Evolutionary conservation across 116 monocot species (phyloP).

Genomic region (Phalaenopsis hybrid): DNA sequence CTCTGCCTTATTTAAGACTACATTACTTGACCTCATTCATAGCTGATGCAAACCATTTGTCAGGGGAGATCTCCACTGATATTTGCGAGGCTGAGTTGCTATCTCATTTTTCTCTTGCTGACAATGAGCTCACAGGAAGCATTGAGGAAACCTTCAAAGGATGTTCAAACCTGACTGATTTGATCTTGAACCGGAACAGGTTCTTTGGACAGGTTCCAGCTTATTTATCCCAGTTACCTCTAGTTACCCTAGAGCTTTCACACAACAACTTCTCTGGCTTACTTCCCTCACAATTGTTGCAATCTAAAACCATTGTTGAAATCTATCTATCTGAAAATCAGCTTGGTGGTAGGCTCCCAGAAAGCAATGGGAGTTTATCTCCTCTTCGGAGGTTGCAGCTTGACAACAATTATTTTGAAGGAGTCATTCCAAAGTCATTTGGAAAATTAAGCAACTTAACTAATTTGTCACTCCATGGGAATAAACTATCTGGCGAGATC

Average conservation of each 20-base stretch:
- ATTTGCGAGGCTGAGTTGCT: slow-evolving; percentile 35
- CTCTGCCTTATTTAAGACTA: slow-evolving; percentile 27
- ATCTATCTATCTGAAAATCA: slow-evolving; percentile 34
- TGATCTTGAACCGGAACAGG: slow-evolving; percentile 34
- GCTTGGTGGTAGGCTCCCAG: slow-evolving; percentile 34
- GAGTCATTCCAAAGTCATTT: slow-evolving; percentile 37
- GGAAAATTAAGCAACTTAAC: slow-evolving; percentile 46
- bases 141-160: slow-evolving; percentile 32
- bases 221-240: slow-evolving; percentile 41
- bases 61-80: slow-evolving; percentile 36
- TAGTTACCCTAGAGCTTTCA: slow-evolving; percentile 45
- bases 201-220: slow-evolving; percentile 39
- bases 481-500: slow-evolving; percentile 40
- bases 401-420: slow-evolving; percentile 47
- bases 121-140: slow-evolving; percentile 35
- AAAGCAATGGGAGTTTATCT: slow-evolving; percentile 18
- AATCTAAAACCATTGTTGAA: slow-evolving; percentile 39
- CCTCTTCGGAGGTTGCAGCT: slow-evolving; percentile 33
- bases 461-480: slow-evolving; percentile 45
- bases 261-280: slow-evolving; percentile 44
- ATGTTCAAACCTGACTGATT: slow-evolving; percentile 38
- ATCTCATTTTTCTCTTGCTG: slow-evolving; percentile 28
- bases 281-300: slow-evolving; percentile 35
- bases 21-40: slow-evolving; percentile 28
- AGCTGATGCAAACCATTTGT: slow-evolving; percentile 46